Evolutionary conservation across 306 rosid genomes (phyloP).

Genomic region (Vigna hirtella): DNA sequence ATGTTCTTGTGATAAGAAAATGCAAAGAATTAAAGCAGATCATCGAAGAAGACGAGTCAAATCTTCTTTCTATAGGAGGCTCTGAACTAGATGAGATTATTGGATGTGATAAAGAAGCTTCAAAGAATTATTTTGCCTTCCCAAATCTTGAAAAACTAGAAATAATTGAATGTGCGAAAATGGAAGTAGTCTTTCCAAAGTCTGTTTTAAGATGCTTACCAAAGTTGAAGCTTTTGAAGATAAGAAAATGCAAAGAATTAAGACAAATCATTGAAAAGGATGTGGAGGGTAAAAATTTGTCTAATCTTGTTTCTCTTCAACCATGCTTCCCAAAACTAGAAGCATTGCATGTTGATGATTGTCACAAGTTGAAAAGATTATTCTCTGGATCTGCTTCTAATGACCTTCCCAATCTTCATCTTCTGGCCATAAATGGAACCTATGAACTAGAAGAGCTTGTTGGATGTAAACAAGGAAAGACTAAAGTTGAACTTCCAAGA

Average conservation of each 20-base stretch:
- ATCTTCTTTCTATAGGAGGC: no score
- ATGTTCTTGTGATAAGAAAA: no score
- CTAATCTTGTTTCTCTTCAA: no score
- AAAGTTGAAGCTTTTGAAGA: neutral
- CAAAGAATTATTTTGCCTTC: neutral
- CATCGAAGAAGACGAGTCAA: no score
- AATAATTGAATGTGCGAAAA: neutral
- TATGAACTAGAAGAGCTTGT: neutral
- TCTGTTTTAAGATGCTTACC: conserved; percentile 29
- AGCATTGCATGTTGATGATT: no score
- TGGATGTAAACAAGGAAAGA: neutral
- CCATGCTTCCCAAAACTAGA: no score
- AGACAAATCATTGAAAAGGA: neutral
- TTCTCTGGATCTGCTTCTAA: neutral
- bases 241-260: conserved; percentile 13
- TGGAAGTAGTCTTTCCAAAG: conserved; percentile 31
- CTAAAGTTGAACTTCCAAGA: conserved; percentile 8
- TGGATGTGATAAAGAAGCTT: neutral
- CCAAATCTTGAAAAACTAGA: neutral
- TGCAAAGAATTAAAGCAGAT: no score
- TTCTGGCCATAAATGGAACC: neutral
- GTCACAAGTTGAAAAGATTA: no score
- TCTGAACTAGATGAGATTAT: neutral
- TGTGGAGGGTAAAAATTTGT: neutral
- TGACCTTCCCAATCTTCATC: neutral